Conservation (phyloP, 306 rosid species). For the Glycyrrhiza uralensis region DNA sequence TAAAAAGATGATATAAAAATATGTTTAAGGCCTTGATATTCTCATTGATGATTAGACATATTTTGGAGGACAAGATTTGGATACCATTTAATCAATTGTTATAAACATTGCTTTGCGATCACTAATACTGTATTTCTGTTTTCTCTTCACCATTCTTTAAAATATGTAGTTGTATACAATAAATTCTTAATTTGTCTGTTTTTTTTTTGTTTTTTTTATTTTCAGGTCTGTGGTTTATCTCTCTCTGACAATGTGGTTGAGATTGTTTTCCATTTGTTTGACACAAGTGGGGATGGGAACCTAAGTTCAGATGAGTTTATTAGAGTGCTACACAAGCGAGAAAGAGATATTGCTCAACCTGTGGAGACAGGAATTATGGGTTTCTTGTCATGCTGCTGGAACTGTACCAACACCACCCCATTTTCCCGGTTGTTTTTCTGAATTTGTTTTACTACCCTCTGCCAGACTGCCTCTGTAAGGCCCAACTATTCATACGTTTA, state of each 20-base stretch:
- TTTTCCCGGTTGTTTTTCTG: conserved; percentile 18
- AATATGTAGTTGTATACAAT: not conserved
- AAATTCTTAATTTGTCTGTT: not conserved
- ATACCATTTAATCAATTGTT: not conserved
- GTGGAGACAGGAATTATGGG: conserved; percentile 53
- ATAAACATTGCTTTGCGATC: not conserved
- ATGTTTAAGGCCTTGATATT: no score
- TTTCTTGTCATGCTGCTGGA: conserved; percentile 41
- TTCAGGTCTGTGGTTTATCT: conserved; percentile 68
- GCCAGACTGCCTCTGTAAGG: no score
- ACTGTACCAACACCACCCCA: not conserved
- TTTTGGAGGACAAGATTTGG: not conserved
- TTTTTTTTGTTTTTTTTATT: no score
- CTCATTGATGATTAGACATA: no score
- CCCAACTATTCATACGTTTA: no score
- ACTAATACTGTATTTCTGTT: no score
- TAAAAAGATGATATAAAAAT: no score
- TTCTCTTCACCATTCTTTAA: no score
- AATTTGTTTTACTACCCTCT: not conserved
- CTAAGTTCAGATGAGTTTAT: conserved; percentile 64
- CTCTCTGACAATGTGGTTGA: conserved; percentile 57
- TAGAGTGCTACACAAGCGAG: conserved; percentile 55
- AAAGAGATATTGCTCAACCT: conserved; percentile 59
- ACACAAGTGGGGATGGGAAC: conserved; percentile 61
- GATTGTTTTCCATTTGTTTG: conserved; percentile 74